Evolutionary conservation across 2,329 filamentous ascomycete species (phyloP).

Genomic region (Calonectria ilicicola): DNA sequence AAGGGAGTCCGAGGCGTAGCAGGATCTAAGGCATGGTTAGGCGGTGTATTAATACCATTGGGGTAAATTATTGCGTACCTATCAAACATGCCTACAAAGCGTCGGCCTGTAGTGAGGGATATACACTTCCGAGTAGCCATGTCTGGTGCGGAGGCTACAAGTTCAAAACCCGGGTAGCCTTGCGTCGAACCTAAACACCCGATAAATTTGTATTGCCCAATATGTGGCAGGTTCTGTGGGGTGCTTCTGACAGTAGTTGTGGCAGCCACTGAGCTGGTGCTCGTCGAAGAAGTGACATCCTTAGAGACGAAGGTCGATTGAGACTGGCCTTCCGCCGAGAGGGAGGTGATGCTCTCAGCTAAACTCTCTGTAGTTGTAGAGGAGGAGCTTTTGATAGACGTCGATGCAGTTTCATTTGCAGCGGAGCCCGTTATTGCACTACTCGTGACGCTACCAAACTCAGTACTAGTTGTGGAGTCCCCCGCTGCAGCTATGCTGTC

Average conservation of each 20-base stretch:
- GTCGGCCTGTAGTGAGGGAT: neutral
- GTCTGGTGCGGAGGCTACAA: neutral
- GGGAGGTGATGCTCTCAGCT: neutral
- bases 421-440: neutral
- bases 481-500: neutral
- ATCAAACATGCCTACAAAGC: slow-evolving; percentile 21
- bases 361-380: neutral
- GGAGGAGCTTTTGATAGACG: neutral
- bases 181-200: slow-evolving; percentile 27
- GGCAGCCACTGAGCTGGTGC: neutral
- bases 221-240: slow-evolving; percentile 16
- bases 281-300: neutral
- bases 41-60: neutral
- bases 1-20: slow-evolving; percentile 24
- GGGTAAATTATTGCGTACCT: neutral
- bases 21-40: slow-evolving; percentile 22
- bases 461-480: neutral
- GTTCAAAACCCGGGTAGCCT: slow-evolving; percentile 29
- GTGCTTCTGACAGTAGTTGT: neutral
- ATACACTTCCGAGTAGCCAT: slow-evolving; percentile 29
- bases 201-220: slow-evolving; percentile 19
- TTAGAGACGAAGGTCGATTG: neutral
- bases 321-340: neutral
- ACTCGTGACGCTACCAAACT: neutral
- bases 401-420: neutral